Base-by-base conservation (phyloP, 148 eudicot genomes). In the Arbutus unedo region DNA sequence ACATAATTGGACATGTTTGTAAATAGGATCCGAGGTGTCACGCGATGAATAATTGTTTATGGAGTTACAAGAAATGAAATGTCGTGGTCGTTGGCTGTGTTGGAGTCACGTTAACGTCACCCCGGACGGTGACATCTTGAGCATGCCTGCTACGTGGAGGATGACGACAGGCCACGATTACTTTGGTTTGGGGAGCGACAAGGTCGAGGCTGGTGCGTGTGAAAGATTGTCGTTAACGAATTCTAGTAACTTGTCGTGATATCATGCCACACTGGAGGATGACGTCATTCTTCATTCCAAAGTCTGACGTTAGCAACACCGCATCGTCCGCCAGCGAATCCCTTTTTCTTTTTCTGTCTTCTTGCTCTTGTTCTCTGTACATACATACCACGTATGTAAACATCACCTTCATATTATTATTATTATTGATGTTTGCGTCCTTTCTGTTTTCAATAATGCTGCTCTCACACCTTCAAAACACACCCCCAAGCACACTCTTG, bases 81-180 rank as follows among this genome's bases (percentile, higher is more conserved):
- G 38, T 31, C 38, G 38, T 31, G 38, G 38, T 31, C 38, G 38
- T 31, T 31, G 38, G 38, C 72, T 73, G 56, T 74, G 56, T n/a
- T 76, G 6, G 15, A 31, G 79, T 76, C 79, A 51, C 62, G 79
- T 21, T 15, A 53, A 25, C 62, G 79, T 76, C 79, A 76, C 47
- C 6, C 45, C 0, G 16, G 79, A 53, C 13, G 47, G 25, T 53
- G 57, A 74, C 50, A 31, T 3, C 10, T 15, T 6, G 4, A 3
- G 77, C 38, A 38, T 76, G 41, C 4, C 4, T 51, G 10, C 57
- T 59, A 76, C 79, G 45, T 76, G 62, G 45, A 76, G 44, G 10
- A 14, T 53, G 79, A 76, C 21, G 47, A 76, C n/a, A 53, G 50
- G 76, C n/a, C 21, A 15, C 19, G n/a, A 16, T 13, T 13, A 14